A percentile compares a stretch with the other conserved stretches of the same genome.
Conservation (phyloP, 805 yeast genomes). For the Alloascoidea africana region DNA sequence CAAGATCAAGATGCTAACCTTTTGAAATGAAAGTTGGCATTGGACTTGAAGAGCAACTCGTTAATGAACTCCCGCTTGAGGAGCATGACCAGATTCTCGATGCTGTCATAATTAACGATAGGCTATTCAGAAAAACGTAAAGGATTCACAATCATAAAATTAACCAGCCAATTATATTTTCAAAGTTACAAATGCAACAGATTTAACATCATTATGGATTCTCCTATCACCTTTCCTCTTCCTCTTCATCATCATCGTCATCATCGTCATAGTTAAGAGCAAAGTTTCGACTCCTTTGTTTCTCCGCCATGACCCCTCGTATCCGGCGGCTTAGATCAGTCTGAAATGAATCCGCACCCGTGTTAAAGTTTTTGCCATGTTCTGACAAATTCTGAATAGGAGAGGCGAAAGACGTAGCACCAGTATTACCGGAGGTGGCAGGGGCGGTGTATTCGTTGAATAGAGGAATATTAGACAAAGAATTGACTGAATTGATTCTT, state of each 20-base stretch:
- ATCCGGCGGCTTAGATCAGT: conserved; percentile 11
- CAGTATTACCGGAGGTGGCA: conserved; percentile 5
- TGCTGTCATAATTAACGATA: conserved; percentile 29
- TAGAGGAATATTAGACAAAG: conserved; percentile 50
- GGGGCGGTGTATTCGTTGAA: conserved; percentile 25
- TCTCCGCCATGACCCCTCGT: conserved; percentile 12
- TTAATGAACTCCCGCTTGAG: conserved; percentile 37
- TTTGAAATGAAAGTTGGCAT: conserved; percentile 40
- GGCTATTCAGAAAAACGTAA: conserved; percentile 10
- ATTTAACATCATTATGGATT: too few relatives aligned
- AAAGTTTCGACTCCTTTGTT: conserved; percentile 6
- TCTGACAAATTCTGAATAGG: conserved; percentile 3
- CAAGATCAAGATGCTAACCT: conserved; percentile 2
- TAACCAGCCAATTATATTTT: too few relatives aligned
- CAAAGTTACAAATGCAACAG: too few relatives aligned
- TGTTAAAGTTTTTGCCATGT: conserved; percentile 3
- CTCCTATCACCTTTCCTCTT: too few relatives aligned
- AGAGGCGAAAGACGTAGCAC: conserved; percentile 2
- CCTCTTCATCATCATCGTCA: conserved; percentile 3
- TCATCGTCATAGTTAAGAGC: conserved; percentile 3
- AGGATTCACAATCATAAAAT: too few relatives aligned
- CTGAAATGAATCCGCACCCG: conserved; percentile 8
- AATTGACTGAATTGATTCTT: conserved; percentile 43
- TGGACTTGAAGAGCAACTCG: conserved; percentile 50
- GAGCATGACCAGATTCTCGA: conserved; percentile 50